Evolutionary conservation across 352 stramenopile species (phyloP).

Genomic region (Elongisporangium prolatum): DNA sequence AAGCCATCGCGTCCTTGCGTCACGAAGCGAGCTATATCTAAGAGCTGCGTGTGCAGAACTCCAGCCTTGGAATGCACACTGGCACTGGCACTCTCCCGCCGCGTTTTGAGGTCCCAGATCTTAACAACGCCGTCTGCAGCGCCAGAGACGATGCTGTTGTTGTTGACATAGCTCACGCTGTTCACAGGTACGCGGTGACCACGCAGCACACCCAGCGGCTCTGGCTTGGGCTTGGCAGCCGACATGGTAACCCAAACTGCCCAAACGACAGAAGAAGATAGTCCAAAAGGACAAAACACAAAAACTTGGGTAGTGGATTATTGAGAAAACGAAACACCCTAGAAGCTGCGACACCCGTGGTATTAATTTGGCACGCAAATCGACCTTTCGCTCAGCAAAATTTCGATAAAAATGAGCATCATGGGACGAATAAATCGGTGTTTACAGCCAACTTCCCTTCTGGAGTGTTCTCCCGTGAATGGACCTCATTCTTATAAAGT

Average conservation of each 20-base stretch:
- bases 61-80: constrained; percentile 66
- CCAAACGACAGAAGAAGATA: not conserved
- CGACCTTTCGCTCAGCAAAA: not conserved
- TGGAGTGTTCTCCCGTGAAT: not conserved
- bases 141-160: constrained; percentile 38
- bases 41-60: constrained; percentile 42
- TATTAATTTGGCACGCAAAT: not conserved
- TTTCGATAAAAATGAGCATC: not conserved
- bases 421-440: not conserved
- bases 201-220: constrained; percentile 57
- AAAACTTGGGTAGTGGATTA: not conserved
- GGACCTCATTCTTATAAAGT: too few species aligned
- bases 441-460: not conserved
- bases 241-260: not conserved
- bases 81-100: constrained; percentile 34
- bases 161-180: constrained; percentile 40
- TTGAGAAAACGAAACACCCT: not conserved
- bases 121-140: constrained; percentile 62
- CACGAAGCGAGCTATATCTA: constrained; percentile 23
- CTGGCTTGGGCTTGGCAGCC: constrained; percentile 14
- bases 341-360: not conserved
- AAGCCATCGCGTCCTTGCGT: constrained; percentile 73
- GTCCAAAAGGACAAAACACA: not conserved
- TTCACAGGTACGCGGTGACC: constrained; percentile 66
- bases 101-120: constrained; percentile 63